Base-by-base conservation (phyloP, 495 filamentous ascomycete species). In the Annulohypoxylon nitens region DNA sequence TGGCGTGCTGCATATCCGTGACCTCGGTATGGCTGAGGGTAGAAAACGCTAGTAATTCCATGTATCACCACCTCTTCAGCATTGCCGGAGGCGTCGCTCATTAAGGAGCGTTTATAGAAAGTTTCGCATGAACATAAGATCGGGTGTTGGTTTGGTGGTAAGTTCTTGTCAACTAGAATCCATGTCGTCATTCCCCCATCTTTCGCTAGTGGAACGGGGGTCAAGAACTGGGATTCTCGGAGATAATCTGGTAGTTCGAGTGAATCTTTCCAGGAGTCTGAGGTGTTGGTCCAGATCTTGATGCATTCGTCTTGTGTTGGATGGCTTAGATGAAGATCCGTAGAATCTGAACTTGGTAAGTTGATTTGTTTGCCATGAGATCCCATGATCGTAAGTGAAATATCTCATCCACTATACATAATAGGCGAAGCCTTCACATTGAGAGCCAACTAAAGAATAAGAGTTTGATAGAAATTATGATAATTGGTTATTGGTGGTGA, bases 21-120 rank as follows among this genome's bases (percentile, higher is more conserved):
- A 23, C 20, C 20, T 23, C 95, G 78, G 69, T 87, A 91, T 70
- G 88, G 82, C 1, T 86, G 84, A 10, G 91, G 87, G 41, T 90
- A 92, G 78, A 93, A 97, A 0, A 98, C 95, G 68, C 91, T 93
- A 20, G 90, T 93, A 25, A 97, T 87, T 2, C 91, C 92, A 79
- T 97, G 90, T 9, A 89, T 87, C 20, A 90, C 78, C 0, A 87
- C 86, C 50, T 96, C 88, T 70, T 87, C 81, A 9, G 94, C 85
- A 11, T 80, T 71, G 2, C 77, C 77, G 47, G 77, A 50, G 3
- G 71, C 37, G 47, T 47, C 39, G 12, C 77, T 54, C 48, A 64
- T 54, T 50, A 93, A 71, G 0, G 91, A 92, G n/a, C 83, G 86
- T 81, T 97, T 97, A 41, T 86, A 85, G 68, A 94, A 87, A 2